Evolutionary conservation across 768 basidiomycete genomes (phyloP).

Genomic region (Tricholoma hemisulphureum): DNA sequence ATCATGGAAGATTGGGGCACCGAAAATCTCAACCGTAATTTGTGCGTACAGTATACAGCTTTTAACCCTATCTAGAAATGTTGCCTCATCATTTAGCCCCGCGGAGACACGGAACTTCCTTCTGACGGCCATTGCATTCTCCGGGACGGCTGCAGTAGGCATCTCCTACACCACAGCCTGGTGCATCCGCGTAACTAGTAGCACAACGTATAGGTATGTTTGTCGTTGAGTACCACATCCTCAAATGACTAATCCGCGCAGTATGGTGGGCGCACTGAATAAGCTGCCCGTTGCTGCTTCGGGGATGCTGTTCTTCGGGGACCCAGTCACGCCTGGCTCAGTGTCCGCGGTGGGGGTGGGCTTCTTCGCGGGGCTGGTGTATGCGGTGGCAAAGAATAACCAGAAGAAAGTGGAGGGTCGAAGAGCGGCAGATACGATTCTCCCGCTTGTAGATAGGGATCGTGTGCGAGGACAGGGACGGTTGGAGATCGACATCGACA

Average conservation of each 20-base stretch:
- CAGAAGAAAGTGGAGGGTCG: constrained; percentile 76
- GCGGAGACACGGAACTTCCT: constrained; percentile 73
- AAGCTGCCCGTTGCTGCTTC: constrained; percentile 98
- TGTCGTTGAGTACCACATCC: not conserved
- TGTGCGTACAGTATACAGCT: constrained; percentile 56
- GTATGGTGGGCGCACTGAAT: constrained; percentile 97
- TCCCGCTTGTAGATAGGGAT: constrained; percentile 58
- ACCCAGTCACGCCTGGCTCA: constrained; percentile 82
- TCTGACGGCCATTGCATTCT: constrained; percentile 87
- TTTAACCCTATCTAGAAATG: not conserved
- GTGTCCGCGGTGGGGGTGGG: constrained; percentile 86
- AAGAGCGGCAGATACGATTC: constrained; percentile 47
- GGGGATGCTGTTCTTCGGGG: constrained; percentile 97
- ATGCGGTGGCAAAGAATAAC: constrained; percentile 92
- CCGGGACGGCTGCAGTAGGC: constrained; percentile 95
- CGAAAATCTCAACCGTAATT: constrained; percentile 76
- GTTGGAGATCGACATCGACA: constrained; percentile 10
- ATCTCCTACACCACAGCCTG: constrained; percentile 99
- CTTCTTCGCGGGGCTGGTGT: constrained; percentile 88
- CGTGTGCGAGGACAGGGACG: not conserved
- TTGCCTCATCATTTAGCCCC: constrained; percentile 56
- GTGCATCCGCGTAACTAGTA: constrained; percentile 94
- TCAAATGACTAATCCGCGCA: constrained; percentile 26
- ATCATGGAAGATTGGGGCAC: constrained; percentile 86
- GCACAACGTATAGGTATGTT: constrained; percentile 92